These are phyloP conservation scores for Plasmodium falciparum DNA, from an alignment of 169 alveolate genomes.

Conservation along the genomic window DNA sequence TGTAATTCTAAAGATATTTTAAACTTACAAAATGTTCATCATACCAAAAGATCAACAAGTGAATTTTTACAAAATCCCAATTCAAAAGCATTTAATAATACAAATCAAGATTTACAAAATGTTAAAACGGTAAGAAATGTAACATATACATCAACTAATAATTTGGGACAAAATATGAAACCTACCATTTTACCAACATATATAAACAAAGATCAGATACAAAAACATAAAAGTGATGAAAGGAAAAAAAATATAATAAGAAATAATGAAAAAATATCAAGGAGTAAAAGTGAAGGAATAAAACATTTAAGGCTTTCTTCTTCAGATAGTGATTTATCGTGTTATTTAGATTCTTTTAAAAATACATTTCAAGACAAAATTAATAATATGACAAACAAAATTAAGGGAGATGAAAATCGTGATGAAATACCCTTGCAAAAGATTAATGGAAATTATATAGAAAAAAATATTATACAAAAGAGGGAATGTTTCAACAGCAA, in stretches of 20 bases:
- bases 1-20: not conserved
- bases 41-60: conserved; percentile 43
- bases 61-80: conserved; percentile 10
- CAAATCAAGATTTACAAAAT: not conserved
- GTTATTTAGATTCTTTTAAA: not conserved
- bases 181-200: not conserved
- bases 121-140: not conserved
- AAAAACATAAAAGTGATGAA: not conserved
- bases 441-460: not conserved
- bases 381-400: not conserved
- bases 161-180: not conserved
- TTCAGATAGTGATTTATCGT: conserved; percentile 10
- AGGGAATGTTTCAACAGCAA: not conserved
- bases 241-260: not conserved
- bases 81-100: not conserved
- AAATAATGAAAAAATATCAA: conserved; percentile 1
- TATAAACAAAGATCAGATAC: not conserved
- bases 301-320: not conserved
- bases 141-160: conserved; percentile 1
- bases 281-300: conserved; percentile 38
- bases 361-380: not conserved
- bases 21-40: not conserved
- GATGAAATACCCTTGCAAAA: not conserved
- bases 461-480: not conserved
- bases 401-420: not conserved